phyloP scores from a whole-genome alignment of 331 rosid species.

The Spiraea crenata region DNA sequence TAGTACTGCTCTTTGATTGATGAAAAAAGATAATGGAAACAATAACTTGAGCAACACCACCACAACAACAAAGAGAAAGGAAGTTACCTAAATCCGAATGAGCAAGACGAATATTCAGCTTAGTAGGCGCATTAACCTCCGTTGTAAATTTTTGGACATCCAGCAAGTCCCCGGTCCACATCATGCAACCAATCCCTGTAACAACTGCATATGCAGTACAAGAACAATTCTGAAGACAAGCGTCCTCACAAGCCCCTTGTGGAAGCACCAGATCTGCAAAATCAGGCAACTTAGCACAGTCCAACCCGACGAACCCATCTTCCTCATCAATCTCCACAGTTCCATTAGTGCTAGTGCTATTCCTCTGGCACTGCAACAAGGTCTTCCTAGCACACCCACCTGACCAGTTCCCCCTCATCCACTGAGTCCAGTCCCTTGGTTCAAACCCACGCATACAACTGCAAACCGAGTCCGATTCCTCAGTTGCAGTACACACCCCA shows the following conservation, averaged over 20 bases:
- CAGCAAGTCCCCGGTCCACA: constrained; percentile 49
- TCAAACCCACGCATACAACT: constrained; percentile 59
- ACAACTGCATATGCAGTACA: constrained; percentile 64
- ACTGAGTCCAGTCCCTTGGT: constrained; percentile 27
- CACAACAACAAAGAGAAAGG: background rate
- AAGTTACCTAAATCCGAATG: constrained; percentile 67
- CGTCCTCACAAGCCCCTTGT: constrained; percentile 32
- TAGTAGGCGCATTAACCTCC: constrained; percentile 35
- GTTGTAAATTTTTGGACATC: constrained; percentile 43
- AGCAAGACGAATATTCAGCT: constrained; percentile 56
- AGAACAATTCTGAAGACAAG: constrained; percentile 40
- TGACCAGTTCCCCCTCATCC: constrained; percentile 41
- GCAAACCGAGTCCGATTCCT: constrained; percentile 29
- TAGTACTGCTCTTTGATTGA: background rate
- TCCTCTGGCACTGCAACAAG: constrained; percentile 38
- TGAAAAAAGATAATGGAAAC: background rate
- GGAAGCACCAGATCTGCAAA: constrained; percentile 26
- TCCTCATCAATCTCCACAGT: constrained; percentile 24
- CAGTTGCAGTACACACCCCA: constrained; percentile 38
- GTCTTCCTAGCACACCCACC: constrained; percentile 67
- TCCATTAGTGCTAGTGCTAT: constrained; percentile 11
- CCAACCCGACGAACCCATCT: constrained; percentile 49
- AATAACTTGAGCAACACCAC: background rate
- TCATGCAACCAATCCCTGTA: constrained; percentile 70
- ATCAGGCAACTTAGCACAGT: constrained; percentile 65